These are phyloP conservation scores for Synchytrium microbalum DNA, from an alignment of 371 early-diverging fungal genomes.

Conservation along the genomic window DNA sequence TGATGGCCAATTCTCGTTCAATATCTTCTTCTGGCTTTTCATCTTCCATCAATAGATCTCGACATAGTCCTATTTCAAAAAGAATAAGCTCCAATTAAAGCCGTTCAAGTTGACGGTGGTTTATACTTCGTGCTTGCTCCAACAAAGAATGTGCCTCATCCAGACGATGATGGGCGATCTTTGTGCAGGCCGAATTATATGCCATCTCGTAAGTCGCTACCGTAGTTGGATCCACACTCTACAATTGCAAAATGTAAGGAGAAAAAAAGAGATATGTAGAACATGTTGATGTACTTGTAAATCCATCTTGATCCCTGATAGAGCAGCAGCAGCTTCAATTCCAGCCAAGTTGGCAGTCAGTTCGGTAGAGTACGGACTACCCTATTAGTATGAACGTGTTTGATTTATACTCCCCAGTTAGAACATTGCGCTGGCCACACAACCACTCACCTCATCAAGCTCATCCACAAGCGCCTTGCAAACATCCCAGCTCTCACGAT, in stretches of 20 bases:
- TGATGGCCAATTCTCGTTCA: slow-evolving; percentile 59
- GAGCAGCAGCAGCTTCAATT: slow-evolving; percentile 46
- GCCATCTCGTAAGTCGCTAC: slow-evolving; percentile 56
- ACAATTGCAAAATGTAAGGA: too few relatives aligned
- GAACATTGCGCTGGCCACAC: neutral
- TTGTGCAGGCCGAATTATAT: slow-evolving; percentile 60
- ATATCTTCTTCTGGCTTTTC: slow-evolving; percentile 58
- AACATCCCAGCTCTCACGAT: slow-evolving; percentile 17
- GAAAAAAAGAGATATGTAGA: too few relatives aligned
- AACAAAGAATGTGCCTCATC: slow-evolving; percentile 49
- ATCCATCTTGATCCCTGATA: slow-evolving; percentile 8
- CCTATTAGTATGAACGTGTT: slow-evolving; percentile 11
- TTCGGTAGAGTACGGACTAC: slow-evolving; percentile 37
- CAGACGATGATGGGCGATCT: slow-evolving; percentile 47
- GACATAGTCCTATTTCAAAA: slow-evolving; percentile 28
- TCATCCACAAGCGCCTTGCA: slow-evolving; percentile 13
- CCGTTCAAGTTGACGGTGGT: neutral
- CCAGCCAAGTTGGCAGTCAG: slow-evolving; percentile 43
- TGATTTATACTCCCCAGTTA: neutral
- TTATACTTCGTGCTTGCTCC: slow-evolving; percentile 48
- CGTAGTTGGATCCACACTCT: neutral
- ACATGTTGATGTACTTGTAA: neutral
- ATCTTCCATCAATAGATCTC: slow-evolving; percentile 34
- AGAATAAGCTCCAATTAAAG: slow-evolving; percentile 3
- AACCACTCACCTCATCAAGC: slow-evolving; percentile 13